phyloP scores from a whole-genome alignment of 371 early-diverging fungal species.

The Saksenaea vasiformis region DNA sequence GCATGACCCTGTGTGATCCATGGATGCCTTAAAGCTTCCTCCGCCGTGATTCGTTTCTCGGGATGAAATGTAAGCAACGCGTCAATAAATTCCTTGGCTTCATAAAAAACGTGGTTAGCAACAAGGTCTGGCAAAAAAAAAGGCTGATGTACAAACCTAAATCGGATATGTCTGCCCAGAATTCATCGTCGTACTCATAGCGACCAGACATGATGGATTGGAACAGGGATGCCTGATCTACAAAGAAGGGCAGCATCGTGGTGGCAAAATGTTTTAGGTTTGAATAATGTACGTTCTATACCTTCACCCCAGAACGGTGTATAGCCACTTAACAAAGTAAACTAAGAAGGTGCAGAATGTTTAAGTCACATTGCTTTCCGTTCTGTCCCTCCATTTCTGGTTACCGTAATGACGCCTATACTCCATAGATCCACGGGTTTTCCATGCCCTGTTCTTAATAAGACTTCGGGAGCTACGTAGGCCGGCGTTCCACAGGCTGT shows the following conservation, averaged over 20 bases:
- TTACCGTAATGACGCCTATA: slow-evolving; percentile 83
- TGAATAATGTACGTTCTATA: slow-evolving; percentile 18
- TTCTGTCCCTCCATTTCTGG: neutral
- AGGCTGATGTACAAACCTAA: slow-evolving; percentile 36
- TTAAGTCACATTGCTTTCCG: neutral
- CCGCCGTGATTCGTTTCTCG: slow-evolving; percentile 67
- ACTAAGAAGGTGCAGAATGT: slow-evolving; percentile 24
- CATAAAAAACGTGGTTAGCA: neutral
- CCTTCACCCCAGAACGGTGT: slow-evolving; percentile 84
- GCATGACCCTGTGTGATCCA: slow-evolving; percentile 50
- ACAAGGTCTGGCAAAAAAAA: neutral
- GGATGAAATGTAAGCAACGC: slow-evolving; percentile 72
- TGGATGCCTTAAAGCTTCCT: slow-evolving; percentile 69
- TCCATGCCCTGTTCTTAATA: slow-evolving; percentile 69
- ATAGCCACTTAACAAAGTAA: slow-evolving; percentile 81
- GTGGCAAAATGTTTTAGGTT: neutral
- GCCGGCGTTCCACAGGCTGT: slow-evolving; percentile 89
- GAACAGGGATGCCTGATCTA: slow-evolving; percentile 61
- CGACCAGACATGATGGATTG: slow-evolving; percentile 63
- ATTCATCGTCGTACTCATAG: slow-evolving; percentile 72
- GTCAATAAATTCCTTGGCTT: slow-evolving; percentile 82
- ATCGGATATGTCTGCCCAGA: slow-evolving; percentile 77
- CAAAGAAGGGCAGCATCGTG: neutral
- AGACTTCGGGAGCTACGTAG: slow-evolving; percentile 89
- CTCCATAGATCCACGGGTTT: slow-evolving; percentile 88